Percentiles rank a stretch among this genome's conserved stretches.
phyloP scores from a whole-genome alignment of 306 rosid genomes.

The Morella rubra region DNA sequence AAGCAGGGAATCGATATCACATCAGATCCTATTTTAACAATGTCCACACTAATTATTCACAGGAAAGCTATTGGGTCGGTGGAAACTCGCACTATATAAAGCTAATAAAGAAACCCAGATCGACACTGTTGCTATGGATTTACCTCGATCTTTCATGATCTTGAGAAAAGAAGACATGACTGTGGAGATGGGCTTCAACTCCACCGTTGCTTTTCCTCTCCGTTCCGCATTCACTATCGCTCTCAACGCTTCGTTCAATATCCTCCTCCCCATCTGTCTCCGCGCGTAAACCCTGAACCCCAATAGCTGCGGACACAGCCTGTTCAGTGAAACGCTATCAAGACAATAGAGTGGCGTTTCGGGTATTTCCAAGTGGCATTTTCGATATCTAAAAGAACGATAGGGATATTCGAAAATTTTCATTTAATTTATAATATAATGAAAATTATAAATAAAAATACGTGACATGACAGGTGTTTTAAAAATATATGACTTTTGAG shows the following conservation, averaged over 20 bases:
- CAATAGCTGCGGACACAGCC: too few species aligned
- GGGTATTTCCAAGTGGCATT: slow-evolving; percentile 1
- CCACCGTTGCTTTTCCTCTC: slow-evolving; percentile 72
- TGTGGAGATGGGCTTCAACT: slow-evolving; percentile 67
- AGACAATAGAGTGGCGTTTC: not conserved
- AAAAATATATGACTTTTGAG: too few species aligned
- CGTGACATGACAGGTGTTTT: too few species aligned
- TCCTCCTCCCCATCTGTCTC: slow-evolving; percentile 72
- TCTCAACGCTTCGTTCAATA: slow-evolving; percentile 75
- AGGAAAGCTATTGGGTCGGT: not conserved
- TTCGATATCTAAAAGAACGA: too few species aligned
- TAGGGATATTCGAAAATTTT: too few species aligned
- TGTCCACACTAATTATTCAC: not conserved
- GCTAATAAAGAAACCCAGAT: not conserved
- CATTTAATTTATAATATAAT: too few species aligned
- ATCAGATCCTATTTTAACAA: not conserved
- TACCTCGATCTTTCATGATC: slow-evolving; percentile 84
- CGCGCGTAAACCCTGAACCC: not conserved
- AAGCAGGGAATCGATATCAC: not conserved
- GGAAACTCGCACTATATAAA: not conserved
- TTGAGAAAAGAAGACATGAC: slow-evolving; percentile 78
- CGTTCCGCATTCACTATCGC: slow-evolving; percentile 78
- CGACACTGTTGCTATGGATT: not conserved
- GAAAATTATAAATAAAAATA: too few species aligned
- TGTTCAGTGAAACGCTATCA: not conserved